A percentile compares a stretch with the other conserved stretches of the same genome.
Conservation (phyloP, 306 rosid species). For the Pterocarpus macrocarpus region DNA sequence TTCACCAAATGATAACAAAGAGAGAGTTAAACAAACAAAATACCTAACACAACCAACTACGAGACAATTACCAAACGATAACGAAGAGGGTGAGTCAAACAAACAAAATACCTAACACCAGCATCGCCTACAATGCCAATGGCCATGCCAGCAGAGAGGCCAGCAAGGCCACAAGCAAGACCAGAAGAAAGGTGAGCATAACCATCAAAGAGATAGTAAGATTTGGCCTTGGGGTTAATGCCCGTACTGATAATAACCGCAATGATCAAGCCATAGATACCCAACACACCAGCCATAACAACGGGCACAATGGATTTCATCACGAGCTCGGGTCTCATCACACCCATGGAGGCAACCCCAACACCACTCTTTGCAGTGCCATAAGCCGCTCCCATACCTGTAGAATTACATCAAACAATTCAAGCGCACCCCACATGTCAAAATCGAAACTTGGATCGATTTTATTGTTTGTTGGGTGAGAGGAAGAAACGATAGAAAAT, state of each 20-base stretch:
- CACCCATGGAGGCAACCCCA: conserved; percentile 87
- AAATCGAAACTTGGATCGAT: not conserved
- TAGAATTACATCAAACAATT: not conserved
- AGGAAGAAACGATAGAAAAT: not conserved
- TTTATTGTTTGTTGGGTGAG: not conserved
- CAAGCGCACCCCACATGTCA: not conserved
- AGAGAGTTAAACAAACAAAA: not conserved
- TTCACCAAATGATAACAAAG: not conserved
- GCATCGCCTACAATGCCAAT: conserved; percentile 81
- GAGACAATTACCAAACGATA: not conserved
- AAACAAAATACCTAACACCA: conserved; percentile 64
- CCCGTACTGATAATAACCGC: conserved; percentile 83
- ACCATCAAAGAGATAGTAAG: conserved; percentile 77
- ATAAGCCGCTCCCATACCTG: conserved; percentile 79
- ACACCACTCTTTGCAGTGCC: conserved; percentile 81
- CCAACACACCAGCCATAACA: conserved; percentile 85
- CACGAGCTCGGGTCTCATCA: conserved; percentile 78
- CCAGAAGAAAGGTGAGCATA: conserved; percentile 83
- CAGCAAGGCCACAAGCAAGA: conserved; percentile 78
- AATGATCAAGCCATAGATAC: conserved; percentile 79
- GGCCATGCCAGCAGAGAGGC: conserved; percentile 83
- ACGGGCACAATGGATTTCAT: conserved; percentile 84
- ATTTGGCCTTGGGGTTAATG: conserved; percentile 79
- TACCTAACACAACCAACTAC: conserved; percentile 62
- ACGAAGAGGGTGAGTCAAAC: not conserved